Conservation (phyloP, 805 yeast species). For the Metschnikowia matae region DNA sequence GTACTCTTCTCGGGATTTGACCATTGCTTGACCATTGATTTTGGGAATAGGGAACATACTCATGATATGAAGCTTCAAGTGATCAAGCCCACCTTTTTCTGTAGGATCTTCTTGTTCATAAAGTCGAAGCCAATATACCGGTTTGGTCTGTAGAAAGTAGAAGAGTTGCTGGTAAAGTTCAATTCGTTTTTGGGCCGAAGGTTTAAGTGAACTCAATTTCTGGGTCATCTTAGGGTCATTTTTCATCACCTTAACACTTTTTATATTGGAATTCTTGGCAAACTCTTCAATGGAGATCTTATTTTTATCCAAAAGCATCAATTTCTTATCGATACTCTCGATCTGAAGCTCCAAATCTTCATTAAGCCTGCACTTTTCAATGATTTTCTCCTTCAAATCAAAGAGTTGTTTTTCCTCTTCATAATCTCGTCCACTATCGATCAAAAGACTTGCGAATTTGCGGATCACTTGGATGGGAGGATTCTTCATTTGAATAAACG, state of each 20-base stretch:
- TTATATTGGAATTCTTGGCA: constrained; percentile 40
- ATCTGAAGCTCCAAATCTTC: constrained; percentile 70
- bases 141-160: constrained; percentile 80
- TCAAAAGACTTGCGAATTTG: constrained; percentile 70
- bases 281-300: constrained; percentile 75
- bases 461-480: constrained; percentile 78
- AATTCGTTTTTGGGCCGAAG: constrained; percentile 46
- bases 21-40: constrained; percentile 17
- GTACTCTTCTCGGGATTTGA: constrained; percentile 64
- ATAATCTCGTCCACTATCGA: constrained; percentile 68
- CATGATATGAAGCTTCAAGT: constrained; percentile 4
- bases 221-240: constrained; percentile 15
- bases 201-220: constrained; percentile 24
- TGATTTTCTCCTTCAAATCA: constrained; percentile 61
- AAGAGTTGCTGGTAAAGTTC: constrained; percentile 75
- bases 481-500: constrained; percentile 61
- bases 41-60: constrained; percentile 30
- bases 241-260: constrained; percentile 34
- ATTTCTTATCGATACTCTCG: constrained; percentile 72
- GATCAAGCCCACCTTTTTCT: not conserved
- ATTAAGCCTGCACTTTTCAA: constrained; percentile 64
- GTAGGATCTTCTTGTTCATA: constrained; percentile 32
- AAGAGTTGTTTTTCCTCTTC: constrained; percentile 71
- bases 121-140: constrained; percentile 61
- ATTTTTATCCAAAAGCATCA: constrained; percentile 73